These are phyloP conservation scores for Deakozyma indianensis DNA, from an alignment of 805 yeast genomes.

Conservation along the genomic window DNA sequence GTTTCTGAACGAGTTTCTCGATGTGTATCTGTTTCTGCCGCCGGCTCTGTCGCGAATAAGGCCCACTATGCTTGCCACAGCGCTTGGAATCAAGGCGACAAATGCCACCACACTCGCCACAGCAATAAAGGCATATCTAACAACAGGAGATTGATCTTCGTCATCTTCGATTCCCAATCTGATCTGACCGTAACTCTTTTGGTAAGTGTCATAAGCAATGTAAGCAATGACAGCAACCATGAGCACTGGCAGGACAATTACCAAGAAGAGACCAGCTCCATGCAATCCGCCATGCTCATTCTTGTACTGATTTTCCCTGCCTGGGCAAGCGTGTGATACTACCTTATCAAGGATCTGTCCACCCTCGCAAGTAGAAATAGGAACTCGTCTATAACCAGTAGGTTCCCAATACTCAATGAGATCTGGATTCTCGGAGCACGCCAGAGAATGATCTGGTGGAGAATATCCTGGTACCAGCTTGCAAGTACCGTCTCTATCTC, in stretches of 20 bases:
- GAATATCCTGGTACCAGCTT: slow-evolving; percentile 59
- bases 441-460: slow-evolving; percentile 48
- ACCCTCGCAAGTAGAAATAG: slow-evolving; percentile 72
- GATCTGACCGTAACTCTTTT: slow-evolving; percentile 74
- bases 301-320: slow-evolving; percentile 53
- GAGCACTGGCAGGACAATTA: slow-evolving; percentile 42
- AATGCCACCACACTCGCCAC: slow-evolving; percentile 15
- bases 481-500: slow-evolving; percentile 64
- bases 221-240: slow-evolving; percentile 40
- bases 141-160: slow-evolving; percentile 9
- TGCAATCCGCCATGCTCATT: slow-evolving; percentile 36
- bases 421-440: slow-evolving; percentile 39
- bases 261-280: slow-evolving; percentile 37
- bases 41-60: background rate
- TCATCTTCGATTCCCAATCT: slow-evolving; percentile 54
- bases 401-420: slow-evolving; percentile 67
- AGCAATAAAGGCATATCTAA: slow-evolving; percentile 15
- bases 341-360: slow-evolving; percentile 61
- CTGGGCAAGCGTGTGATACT: slow-evolving; percentile 71
- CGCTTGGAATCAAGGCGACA: background rate
- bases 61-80: background rate
- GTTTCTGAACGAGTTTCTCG: slow-evolving; percentile 11
- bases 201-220: slow-evolving; percentile 70
- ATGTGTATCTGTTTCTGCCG: slow-evolving; percentile 8
- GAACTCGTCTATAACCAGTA: slow-evolving; percentile 83